Evolutionary conservation across 129 eudicot genomes (phyloP), one percentile per base, ranked within the genome.

Genomic region (Gnaphalium uliginosum): DNA sequence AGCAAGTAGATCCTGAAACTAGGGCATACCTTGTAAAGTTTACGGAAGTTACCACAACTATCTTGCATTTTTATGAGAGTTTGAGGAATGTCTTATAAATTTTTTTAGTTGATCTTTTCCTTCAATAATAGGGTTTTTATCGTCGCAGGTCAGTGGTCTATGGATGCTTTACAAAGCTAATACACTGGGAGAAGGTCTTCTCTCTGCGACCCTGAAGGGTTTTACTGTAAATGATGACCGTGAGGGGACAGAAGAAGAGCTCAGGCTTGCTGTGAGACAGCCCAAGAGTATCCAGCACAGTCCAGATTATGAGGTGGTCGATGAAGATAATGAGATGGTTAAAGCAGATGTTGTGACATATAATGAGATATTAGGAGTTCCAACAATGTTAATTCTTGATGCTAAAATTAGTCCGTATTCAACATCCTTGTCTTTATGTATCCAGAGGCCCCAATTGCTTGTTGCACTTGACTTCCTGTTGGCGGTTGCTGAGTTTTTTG

Each of bases 391-490:
- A 58, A 87, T 94, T 75, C 79, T 94, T 35, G 98, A 94, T 86
- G 93, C 93, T 60, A 94, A 78, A 73, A 84, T 94, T 37, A 66
- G 82, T 79, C 84, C 86, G 69, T 43, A 73, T 46, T 82, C 89
- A 25, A 88, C 98, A 56, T 82, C 79, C 60, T 26, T 94, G 23
- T 85, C 88, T 75, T 46, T 94, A 57, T 86, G 96, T 65, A 81
- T 94, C 66, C 98, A 94, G 75, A 83, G 97, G 79, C 98, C 98
- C 74, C 98, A 89, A 54, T 67, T 94, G 88, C 98, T 94, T 68
- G 98, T 94, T 77, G 97, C 98, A 76, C 98, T 94, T 71, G 98
- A 94, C 77, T 94, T 94, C 82, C 79, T 94, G 71, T 86, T 91
- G 79, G 98, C 93, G 4, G 90, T 91, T 32, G 97, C 85, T 68